Percentiles rank a stretch among this genome's conserved stretches.
phyloP scores from a whole-genome alignment of 805 yeast genomes.

The Yarrowia divulgata region DNA sequence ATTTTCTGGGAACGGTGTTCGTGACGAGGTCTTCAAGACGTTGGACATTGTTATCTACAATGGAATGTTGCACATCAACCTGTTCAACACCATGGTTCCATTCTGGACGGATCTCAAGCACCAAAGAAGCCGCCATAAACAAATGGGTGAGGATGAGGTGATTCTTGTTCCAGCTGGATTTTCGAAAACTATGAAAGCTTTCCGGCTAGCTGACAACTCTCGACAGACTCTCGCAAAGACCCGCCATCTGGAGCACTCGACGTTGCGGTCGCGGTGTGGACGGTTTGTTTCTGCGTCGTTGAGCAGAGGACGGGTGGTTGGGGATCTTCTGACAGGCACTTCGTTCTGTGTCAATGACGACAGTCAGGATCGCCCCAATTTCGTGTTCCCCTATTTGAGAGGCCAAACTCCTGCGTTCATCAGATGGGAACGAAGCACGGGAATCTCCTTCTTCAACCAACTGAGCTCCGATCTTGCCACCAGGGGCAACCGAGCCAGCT shows the following conservation, averaged over 20 bases:
- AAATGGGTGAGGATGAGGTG: background rate
- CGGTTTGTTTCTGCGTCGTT: background rate
- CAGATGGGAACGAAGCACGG: background rate
- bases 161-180: background rate
- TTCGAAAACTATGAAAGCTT: background rate
- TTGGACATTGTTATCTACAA: background rate
- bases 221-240: background rate
- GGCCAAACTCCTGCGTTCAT: background rate
- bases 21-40: background rate
- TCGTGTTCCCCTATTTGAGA: background rate
- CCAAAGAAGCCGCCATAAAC: background rate
- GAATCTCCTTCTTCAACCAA: background rate
- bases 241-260: background rate
- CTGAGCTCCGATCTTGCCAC: background rate
- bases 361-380: background rate
- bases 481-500: background rate
- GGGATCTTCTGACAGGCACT: background rate
- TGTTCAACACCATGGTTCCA: background rate
- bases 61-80: background rate
- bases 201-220: background rate
- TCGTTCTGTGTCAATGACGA: background rate
- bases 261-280: background rate
- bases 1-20: background rate
- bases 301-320: conserved; percentile 4
- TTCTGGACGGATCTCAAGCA: background rate